These are phyloP conservation scores for Daldinia decipiens DNA, from an alignment of 495 filamentous ascomycete species.

Conservation along the genomic window DNA sequence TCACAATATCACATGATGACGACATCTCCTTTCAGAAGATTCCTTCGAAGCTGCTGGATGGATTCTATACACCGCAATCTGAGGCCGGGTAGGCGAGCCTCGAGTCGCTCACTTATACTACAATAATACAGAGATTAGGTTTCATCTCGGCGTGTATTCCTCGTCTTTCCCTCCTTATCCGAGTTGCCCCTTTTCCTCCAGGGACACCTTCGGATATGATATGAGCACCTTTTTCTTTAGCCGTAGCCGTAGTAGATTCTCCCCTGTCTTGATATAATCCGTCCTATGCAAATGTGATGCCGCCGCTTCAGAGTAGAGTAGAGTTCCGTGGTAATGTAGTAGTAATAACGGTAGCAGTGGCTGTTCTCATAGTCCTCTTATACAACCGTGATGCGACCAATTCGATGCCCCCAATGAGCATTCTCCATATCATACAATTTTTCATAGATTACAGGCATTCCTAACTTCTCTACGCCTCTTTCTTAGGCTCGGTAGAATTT, in stretches of 20 bases:
- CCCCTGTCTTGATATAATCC: constrained; percentile 15
- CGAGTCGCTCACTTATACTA: constrained; percentile 38
- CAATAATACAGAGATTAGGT: constrained; percentile 49
- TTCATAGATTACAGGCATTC: constrained; percentile 12
- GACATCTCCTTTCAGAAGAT: neutral
- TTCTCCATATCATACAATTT: constrained; percentile 36
- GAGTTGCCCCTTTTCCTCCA: neutral
- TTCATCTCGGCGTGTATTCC: constrained; percentile 22
- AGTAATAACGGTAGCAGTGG: neutral
- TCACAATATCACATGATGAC: neutral
- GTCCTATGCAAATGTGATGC: constrained; percentile 29
- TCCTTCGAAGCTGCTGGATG: constrained; percentile 1
- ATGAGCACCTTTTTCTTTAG: constrained; percentile 28
- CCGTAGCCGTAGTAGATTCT: neutral
- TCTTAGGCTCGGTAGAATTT: constrained; percentile 12
- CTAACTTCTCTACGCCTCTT: constrained; percentile 9
- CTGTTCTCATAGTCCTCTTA: constrained; percentile 11
- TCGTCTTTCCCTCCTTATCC: constrained; percentile 4
- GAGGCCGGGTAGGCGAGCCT: constrained; percentile 18
- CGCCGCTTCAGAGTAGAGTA: constrained; percentile 38
- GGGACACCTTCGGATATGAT: constrained; percentile 4
- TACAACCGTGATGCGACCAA: constrained; percentile 29
- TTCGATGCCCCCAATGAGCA: constrained; percentile 7
- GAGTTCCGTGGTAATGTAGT: constrained; percentile 17
- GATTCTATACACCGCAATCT: constrained; percentile 28